phyloP scores from a whole-genome alignment of 2,329 filamentous ascomycete genomes.

The Fonsecaea nubica region DNA sequence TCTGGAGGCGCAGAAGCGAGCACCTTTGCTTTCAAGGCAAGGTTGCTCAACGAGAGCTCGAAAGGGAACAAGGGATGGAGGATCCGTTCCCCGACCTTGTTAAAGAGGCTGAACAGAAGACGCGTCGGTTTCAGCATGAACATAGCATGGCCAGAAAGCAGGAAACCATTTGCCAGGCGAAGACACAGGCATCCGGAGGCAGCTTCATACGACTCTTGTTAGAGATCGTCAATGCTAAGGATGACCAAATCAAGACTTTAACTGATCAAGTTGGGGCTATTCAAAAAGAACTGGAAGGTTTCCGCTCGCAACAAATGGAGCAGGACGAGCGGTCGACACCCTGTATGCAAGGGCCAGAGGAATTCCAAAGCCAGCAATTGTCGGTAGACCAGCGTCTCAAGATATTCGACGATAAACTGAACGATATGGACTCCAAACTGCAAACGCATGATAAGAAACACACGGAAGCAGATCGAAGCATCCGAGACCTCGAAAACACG shows the following conservation, averaged over 20 bases:
- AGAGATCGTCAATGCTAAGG: conserved; percentile 2
- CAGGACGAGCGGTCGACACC: background rate
- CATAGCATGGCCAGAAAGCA: conserved; percentile 16
- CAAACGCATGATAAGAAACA: too few species aligned
- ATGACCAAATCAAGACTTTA: background rate
- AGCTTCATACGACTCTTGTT: conserved; percentile 17
- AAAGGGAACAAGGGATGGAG: conserved; percentile 7
- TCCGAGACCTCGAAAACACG: background rate
- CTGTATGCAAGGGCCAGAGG: conserved; percentile 1
- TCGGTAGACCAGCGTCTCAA: conserved; percentile 4
- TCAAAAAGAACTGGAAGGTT: background rate
- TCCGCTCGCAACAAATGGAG: conserved; percentile 18
- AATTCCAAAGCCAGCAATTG: background rate
- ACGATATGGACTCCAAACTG: too few species aligned
- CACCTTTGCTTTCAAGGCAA: conserved; percentile 4
- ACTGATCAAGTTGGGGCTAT: conserved; percentile 1
- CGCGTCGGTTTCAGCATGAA: conserved; percentile 8
- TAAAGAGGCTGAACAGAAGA: conserved; percentile 18
- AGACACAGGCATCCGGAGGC: background rate
- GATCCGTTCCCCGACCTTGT: conserved; percentile 24
- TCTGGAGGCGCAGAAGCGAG: conserved; percentile 9
- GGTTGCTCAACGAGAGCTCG: conserved; percentile 11
- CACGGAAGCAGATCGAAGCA: too few species aligned
- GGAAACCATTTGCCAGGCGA: background rate
- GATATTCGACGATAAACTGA: background rate